Evolutionary conservation across 208 protist species (phyloP).

Genomic region (Acanthamoeba quina): DNA sequence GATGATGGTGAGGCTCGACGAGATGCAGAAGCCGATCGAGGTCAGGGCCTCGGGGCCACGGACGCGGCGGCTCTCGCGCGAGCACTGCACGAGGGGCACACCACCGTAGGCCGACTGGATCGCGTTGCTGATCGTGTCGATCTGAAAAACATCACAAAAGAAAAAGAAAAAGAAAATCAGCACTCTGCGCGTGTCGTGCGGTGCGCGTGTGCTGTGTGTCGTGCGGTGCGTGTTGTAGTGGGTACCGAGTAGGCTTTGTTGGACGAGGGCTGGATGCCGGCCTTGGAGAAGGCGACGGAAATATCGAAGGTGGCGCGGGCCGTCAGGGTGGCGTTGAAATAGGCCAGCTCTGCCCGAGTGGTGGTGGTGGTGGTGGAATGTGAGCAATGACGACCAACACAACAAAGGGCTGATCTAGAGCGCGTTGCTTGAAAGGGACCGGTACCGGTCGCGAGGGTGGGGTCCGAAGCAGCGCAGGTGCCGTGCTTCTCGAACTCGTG

Average conservation of each 20-base stretch:
- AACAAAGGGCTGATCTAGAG: not conserved
- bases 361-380: not conserved
- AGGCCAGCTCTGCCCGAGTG: constrained; percentile 31
- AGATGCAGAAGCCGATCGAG: constrained; percentile 25
- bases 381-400: not conserved
- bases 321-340: constrained; percentile 62
- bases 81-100: constrained; percentile 52
- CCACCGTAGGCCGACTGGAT: constrained; percentile 45
- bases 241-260: constrained; percentile 44
- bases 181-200: not conserved
- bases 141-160: not conserved
- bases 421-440: too few species aligned
- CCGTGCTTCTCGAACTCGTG: constrained; percentile 73
- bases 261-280: constrained; percentile 17
- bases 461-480: constrained; percentile 51
- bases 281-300: not conserved
- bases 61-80: not conserved
- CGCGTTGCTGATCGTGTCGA: constrained; percentile 17
- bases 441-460: constrained; percentile 5
- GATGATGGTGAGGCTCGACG: not conserved
- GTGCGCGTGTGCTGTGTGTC: too few species aligned
- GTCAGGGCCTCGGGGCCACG: not conserved
- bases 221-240: not conserved
- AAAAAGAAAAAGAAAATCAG: not conserved
- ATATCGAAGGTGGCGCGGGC: constrained; percentile 34